phyloP scores from a whole-genome alignment of 768 basidiomycete genomes.

The Mycena crocata region DNA sequence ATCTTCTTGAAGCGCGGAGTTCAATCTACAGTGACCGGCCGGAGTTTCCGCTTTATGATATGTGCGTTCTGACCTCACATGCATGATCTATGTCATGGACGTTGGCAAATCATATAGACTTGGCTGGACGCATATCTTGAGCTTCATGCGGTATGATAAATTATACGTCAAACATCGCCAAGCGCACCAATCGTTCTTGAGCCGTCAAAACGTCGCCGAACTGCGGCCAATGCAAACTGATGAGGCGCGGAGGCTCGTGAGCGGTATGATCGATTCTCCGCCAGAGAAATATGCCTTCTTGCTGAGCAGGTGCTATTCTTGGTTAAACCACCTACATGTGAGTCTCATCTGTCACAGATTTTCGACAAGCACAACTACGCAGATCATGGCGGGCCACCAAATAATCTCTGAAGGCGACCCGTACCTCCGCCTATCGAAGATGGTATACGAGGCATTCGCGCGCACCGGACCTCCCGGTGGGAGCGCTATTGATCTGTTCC shows the following conservation, averaged over 20 bases:
- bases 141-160: constrained; percentile 34
- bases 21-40: constrained; percentile 42
- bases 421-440: constrained; percentile 26
- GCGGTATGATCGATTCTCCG: constrained; percentile 12
- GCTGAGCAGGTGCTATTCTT: constrained; percentile 18
- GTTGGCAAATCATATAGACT: constrained; percentile 19
- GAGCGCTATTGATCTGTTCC: constrained; percentile 34
- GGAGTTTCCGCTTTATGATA: constrained; percentile 29
- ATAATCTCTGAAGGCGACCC: constrained; percentile 30
- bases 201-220: not conserved
- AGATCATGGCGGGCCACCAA: constrained; percentile 33
- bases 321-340: not conserved
- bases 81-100: not conserved
- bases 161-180: constrained; percentile 32
- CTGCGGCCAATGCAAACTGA: constrained; percentile 26
- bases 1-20: constrained; percentile 43
- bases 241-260: constrained; percentile 17
- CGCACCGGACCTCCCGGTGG: constrained; percentile 27
- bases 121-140: constrained; percentile 31
- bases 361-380: constrained; percentile 21
- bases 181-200: constrained; percentile 29
- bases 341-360: constrained; percentile 26
- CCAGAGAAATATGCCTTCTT: constrained; percentile 2
- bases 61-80: constrained; percentile 31
- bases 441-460: constrained; percentile 4